Conservation (phyloP, 2,329 filamentous ascomycete species). For the Apiospora marii region DNA sequence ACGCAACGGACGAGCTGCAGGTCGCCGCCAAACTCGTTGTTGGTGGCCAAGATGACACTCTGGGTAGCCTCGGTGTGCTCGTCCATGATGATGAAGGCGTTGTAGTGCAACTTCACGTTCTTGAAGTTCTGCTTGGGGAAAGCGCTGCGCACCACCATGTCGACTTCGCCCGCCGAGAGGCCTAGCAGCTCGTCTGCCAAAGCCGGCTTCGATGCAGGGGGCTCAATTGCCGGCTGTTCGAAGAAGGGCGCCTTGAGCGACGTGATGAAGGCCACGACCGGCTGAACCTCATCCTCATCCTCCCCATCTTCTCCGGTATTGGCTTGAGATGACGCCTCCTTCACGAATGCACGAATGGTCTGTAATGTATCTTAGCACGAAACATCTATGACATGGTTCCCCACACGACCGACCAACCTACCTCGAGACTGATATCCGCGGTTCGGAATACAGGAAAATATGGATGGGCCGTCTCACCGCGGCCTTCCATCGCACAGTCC, state of each 20-base stretch:
- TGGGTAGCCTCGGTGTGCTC: slow-evolving; percentile 24
- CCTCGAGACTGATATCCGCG: slow-evolving; percentile 19
- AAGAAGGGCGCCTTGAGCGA: slow-evolving; percentile 22
- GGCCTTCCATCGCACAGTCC: not conserved
- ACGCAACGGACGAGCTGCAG: slow-evolving; percentile 19
- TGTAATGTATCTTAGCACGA: not conserved
- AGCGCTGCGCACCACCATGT: slow-evolving; percentile 24
- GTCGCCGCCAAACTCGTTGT: slow-evolving; percentile 24
- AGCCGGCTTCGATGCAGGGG: slow-evolving; percentile 8
- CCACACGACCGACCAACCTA: not conserved
- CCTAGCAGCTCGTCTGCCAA: slow-evolving; percentile 12
- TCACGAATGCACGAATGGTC: slow-evolving; percentile 22
- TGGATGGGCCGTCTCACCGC: slow-evolving; percentile 10
- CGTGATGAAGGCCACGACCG: slow-evolving; percentile 24
- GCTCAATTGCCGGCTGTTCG: not conserved
- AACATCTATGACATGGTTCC: not conserved
- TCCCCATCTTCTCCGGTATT: slow-evolving; percentile 8
- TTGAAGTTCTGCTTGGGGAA: slow-evolving; percentile 10
- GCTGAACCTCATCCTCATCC: not conserved
- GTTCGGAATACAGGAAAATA: slow-evolving; percentile 24
- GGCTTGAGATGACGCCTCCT: not conserved
- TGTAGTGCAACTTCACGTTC: slow-evolving; percentile 21
- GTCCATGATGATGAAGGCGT: slow-evolving; percentile 26
- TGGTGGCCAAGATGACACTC: slow-evolving; percentile 26
- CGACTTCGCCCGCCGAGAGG: slow-evolving; percentile 19